Percentiles rank a stretch among this genome's conserved stretches.
Evolutionary conservation across 1,139 yeast genomes (phyloP).

Genomic region (Diutina ranongensis): DNA sequence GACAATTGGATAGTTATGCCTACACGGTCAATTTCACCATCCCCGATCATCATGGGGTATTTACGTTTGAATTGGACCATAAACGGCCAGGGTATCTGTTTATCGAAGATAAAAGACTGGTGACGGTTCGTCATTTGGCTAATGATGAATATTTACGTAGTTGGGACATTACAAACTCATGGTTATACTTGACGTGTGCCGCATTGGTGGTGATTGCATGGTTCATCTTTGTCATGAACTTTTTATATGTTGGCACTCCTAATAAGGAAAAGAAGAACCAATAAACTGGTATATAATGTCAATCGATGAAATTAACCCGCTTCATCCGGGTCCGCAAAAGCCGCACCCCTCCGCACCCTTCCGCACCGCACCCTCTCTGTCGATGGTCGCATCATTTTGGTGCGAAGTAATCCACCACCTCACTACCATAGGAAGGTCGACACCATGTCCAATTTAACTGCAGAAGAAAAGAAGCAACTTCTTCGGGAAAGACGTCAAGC

Average conservation of each 20-base stretch:
- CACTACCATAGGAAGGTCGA: no score
- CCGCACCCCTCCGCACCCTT: neutral
- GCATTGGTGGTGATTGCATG: conserved; percentile 61
- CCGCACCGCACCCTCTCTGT: neutral
- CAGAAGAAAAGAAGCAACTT: conserved; percentile 51
- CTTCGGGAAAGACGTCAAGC: conserved; percentile 63
- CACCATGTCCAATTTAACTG: conserved; percentile 19
- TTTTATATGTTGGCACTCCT: conserved; percentile 32
- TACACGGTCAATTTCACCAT: conserved; percentile 43
- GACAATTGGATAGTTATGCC: conserved; percentile 27
- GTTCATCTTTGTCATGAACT: conserved; percentile 62
- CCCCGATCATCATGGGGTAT: conserved; percentile 97
- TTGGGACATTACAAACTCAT: conserved; percentile 86
- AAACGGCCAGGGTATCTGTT: conserved; percentile 69
- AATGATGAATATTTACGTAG: conserved; percentile 92
- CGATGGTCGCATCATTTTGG: no score
- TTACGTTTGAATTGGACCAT: conserved; percentile 74
- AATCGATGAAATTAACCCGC: no score
- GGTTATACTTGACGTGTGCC: conserved; percentile 78
- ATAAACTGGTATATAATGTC: neutral
- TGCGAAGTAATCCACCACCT: no score
- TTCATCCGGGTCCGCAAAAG: neutral
- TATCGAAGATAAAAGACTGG: conserved; percentile 53
- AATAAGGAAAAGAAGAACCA: neutral
- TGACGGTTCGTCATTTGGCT: conserved; percentile 87